Conservation (phyloP, 1,284 basidiomycete species). For the Austroboletus olivaceoglutinosus region DNA sequence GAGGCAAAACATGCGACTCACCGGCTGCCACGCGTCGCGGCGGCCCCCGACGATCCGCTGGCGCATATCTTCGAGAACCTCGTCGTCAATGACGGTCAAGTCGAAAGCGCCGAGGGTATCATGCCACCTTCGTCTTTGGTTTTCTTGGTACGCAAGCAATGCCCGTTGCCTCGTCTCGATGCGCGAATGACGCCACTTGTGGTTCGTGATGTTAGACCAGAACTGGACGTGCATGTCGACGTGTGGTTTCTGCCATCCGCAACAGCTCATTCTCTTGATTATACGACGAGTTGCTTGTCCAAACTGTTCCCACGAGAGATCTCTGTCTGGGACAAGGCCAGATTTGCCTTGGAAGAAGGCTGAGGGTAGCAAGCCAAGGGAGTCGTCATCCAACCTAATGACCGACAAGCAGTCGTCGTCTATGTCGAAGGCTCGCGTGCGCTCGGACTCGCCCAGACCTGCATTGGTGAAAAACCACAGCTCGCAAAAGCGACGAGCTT, state of each 20-base stretch:
- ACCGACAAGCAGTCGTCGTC: not conserved
- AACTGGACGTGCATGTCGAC: constrained; percentile 2
- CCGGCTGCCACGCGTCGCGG: not conserved
- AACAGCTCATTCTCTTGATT: not conserved
- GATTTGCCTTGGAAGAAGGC: not conserved
- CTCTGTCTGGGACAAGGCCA: not conserved
- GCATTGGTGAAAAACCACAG: constrained; percentile 2
- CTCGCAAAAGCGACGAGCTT: not conserved
- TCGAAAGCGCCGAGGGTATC: not conserved
- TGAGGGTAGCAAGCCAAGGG: not conserved
- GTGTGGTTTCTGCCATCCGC: not conserved
- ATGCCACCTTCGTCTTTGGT: not conserved
- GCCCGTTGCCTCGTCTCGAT: not conserved
- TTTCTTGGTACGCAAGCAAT: not conserved
- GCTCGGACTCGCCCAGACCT: not conserved
- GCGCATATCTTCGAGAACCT: not conserved
- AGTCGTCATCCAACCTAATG: not conserved
- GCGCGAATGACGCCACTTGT: not conserved
- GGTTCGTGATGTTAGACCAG: not conserved
- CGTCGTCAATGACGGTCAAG: not conserved
- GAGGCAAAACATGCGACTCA: too few relatives aligned
- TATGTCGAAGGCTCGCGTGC: not conserved
- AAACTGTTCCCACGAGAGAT: not conserved
- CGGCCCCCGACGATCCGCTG: not conserved
- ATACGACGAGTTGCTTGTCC: not conserved